Percentiles rank a stretch among this genome's conserved stretches.
These are phyloP conservation scores for Aureobasidium vineae DNA, from an alignment of 2,329 filamentous ascomycete species.

Conservation along the genomic window DNA sequence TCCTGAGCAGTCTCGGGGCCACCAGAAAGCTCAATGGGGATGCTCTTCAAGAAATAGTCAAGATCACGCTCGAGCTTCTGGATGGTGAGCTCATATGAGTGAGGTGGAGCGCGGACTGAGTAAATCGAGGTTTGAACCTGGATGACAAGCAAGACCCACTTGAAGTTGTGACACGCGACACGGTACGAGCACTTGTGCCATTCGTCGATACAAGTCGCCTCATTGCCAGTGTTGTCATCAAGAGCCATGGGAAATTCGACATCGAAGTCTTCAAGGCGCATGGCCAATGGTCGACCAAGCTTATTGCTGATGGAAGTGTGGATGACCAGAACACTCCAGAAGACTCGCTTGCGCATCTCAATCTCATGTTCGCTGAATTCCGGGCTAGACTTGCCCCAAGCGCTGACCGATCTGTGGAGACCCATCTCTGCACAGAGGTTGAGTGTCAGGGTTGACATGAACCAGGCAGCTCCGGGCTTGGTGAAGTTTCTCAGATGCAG, in stretches of 20 bases:
- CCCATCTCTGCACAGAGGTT: constrained; percentile 71
- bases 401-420: constrained; percentile 68
- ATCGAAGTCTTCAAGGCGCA: constrained; percentile 73
- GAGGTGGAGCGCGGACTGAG: constrained; percentile 61
- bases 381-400: constrained; percentile 50
- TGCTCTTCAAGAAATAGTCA: constrained; percentile 59
- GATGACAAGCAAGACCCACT: constrained; percentile 64
- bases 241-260: constrained; percentile 71
- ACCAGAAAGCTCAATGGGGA: constrained; percentile 62
- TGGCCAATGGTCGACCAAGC: constrained; percentile 72
- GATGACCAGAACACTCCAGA: constrained; percentile 69
- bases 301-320: constrained; percentile 70
- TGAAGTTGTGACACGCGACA: constrained; percentile 64
- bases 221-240: constrained; percentile 67
- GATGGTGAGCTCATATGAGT: constrained; percentile 63
- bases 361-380: constrained; percentile 60
- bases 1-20: constrained; percentile 47
- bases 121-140: constrained; percentile 78
- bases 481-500: constrained; percentile 73
- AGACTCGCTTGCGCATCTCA: constrained; percentile 74
- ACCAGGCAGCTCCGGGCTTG: constrained; percentile 72
- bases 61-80: constrained; percentile 65
- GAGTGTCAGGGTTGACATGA: constrained; percentile 64
- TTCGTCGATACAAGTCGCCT: constrained; percentile 45
- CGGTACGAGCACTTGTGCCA: constrained; percentile 64